A percentile compares a stretch with the other conserved stretches of the same genome.
phyloP scores from a whole-genome alignment of 1,284 basidiomycete species.

The Volvariella surrecta region DNA sequence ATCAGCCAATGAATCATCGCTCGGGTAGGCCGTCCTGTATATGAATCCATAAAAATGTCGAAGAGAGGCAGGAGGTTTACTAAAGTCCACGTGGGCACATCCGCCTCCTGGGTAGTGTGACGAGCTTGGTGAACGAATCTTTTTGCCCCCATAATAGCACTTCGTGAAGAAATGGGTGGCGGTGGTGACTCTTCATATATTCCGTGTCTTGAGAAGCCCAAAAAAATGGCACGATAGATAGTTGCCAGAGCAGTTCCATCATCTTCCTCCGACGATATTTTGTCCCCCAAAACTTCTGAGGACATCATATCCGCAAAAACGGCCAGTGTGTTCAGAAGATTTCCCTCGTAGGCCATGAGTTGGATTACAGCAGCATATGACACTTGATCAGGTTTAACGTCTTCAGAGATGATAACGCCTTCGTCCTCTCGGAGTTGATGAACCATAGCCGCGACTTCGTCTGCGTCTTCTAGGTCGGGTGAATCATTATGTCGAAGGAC shows the following conservation, averaged over 20 bases:
- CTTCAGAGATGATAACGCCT: constrained; percentile 32
- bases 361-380: constrained; percentile 71
- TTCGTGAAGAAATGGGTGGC: constrained; percentile 2
- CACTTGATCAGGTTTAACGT: constrained; percentile 46
- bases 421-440: constrained; percentile 30
- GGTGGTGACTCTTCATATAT: too few relatives aligned
- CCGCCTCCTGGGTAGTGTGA: too few relatives aligned
- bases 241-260: constrained; percentile 25
- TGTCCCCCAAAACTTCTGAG: too few relatives aligned
- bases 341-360: constrained; percentile 59
- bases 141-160: not conserved
- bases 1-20: constrained; percentile 58
- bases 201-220: constrained; percentile 66
- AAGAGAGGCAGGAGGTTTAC: constrained; percentile 48
- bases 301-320: constrained; percentile 66
- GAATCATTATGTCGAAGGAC: constrained; percentile 44
- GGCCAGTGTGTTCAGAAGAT: constrained; percentile 47
- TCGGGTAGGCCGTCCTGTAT: constrained; percentile 18
- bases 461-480: constrained; percentile 21
- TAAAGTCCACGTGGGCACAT: constrained; percentile 41
- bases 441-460: constrained; percentile 23
- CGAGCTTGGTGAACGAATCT: not conserved
- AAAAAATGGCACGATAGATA: constrained; percentile 65
- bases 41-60: constrained; percentile 42
- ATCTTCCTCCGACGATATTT: too few relatives aligned